phyloP scores from a whole-genome alignment of 768 basidiomycete species.

The Multifurca ochricompacta region DNA sequence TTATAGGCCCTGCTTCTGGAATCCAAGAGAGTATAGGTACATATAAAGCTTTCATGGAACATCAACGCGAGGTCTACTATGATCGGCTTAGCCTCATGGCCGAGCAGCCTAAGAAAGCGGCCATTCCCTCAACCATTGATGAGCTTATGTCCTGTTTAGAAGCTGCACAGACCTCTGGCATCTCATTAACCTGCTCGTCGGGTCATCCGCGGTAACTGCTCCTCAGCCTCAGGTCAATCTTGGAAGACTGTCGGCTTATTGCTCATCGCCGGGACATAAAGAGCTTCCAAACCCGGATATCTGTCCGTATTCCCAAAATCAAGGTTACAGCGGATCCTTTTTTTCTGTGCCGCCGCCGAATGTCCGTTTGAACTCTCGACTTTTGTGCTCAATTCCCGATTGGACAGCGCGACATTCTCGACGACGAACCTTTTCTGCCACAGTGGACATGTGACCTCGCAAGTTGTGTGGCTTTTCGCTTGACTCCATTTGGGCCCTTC shows the following conservation, averaged over 20 bases:
- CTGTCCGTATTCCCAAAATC: background rate
- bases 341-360: background rate
- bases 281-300: background rate
- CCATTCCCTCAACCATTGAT: background rate
- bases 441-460: constrained; percentile 11
- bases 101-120: constrained; percentile 1
- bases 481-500: no score
- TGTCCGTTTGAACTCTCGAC: background rate
- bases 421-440: constrained; percentile 11
- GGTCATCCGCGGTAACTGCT: background rate
- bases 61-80: constrained; percentile 40
- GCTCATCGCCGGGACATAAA: background rate
- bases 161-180: background rate
- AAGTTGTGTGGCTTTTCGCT: no score
- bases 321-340: background rate
- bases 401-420: constrained; percentile 6
- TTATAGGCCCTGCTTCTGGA: constrained; percentile 38
- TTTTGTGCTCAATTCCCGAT: background rate
- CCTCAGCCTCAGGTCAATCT: background rate
- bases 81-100: constrained; percentile 29
- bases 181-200: background rate
- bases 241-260: background rate
- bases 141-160: background rate
- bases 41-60: constrained; percentile 45
- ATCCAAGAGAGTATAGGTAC: constrained; percentile 45